These are phyloP conservation scores for Jacaranda copaia DNA, from an alignment of 257 asterid genomes.

Conservation along the genomic window DNA sequence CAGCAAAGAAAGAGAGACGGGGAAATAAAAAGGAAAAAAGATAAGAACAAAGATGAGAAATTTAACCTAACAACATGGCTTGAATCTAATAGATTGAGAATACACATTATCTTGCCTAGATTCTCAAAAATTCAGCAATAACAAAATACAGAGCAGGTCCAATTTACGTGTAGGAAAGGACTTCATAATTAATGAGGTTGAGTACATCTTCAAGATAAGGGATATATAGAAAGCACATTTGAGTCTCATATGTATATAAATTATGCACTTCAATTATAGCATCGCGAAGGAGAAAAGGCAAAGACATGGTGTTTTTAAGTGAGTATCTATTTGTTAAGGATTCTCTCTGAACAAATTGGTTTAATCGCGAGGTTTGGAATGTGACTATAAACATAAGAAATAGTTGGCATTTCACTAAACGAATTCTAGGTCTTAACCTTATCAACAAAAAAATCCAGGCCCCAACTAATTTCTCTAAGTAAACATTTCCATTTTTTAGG, in stretches of 20 bases:
- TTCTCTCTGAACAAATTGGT: neutral
- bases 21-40: neutral
- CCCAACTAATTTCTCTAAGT: neutral
- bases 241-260: neutral
- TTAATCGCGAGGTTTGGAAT: neutral
- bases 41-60: neutral
- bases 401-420: neutral
- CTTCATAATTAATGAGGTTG: neutral
- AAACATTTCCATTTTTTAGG: neutral
- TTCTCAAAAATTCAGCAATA: neutral
- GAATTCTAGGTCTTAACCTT: no score
- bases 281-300: neutral
- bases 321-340: neutral
- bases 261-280: neutral
- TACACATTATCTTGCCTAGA: neutral
- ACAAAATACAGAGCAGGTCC: neutral
- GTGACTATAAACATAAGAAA: slow-evolving; percentile 15
- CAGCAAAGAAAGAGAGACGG: neutral
- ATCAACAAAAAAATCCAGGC: neutral
- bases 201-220: neutral
- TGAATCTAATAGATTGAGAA: neutral
- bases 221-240: neutral
- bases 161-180: neutral
- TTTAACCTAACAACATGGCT: neutral
- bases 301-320: neutral